Evolutionary conservation across 2,329 filamentous ascomycete species (phyloP).

Genomic region (Claviceps digitariae): DNA sequence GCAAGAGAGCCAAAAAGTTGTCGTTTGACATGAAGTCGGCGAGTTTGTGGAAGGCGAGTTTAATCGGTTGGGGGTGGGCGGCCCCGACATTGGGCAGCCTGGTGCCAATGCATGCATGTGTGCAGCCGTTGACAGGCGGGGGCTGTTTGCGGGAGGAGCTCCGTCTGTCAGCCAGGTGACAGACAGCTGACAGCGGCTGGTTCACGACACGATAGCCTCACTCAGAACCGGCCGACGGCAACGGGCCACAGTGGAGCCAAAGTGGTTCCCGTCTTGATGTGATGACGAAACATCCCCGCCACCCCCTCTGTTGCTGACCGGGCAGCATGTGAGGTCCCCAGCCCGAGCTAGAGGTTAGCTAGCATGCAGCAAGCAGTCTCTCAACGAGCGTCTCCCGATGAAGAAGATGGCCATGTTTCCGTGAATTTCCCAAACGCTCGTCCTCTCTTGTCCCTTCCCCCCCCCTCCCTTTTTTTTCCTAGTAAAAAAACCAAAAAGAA

Average conservation of each 20-base stretch:
- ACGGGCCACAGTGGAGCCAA: not conserved
- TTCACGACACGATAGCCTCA: not conserved
- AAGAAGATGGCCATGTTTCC: not conserved
- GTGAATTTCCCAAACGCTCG: too few relatives aligned
- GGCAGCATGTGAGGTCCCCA: too few relatives aligned
- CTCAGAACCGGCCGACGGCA: not conserved
- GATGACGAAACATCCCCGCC: not conserved
- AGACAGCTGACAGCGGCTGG: not conserved
- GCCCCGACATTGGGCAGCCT: not conserved
- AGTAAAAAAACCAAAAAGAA: too few relatives aligned
- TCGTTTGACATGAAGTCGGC: not conserved
- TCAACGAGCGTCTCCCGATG: not conserved
- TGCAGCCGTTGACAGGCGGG: not conserved
- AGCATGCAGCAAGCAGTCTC: too few relatives aligned
- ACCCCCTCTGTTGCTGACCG: not conserved
- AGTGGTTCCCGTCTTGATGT: constrained; percentile 1
- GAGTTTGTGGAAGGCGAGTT: not conserved
- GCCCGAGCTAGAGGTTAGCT: not conserved
- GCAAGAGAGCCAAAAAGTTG: not conserved
- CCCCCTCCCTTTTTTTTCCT: too few relatives aligned
- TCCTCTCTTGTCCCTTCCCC: too few relatives aligned
- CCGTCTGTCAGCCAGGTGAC: not conserved
- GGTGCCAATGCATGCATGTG: not conserved
- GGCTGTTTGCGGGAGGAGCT: not conserved
- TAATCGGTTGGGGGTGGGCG: too few relatives aligned